Base-by-base conservation (phyloP, 1,284 basidiomycete species). In the Ustilago cynodontis region DNA sequence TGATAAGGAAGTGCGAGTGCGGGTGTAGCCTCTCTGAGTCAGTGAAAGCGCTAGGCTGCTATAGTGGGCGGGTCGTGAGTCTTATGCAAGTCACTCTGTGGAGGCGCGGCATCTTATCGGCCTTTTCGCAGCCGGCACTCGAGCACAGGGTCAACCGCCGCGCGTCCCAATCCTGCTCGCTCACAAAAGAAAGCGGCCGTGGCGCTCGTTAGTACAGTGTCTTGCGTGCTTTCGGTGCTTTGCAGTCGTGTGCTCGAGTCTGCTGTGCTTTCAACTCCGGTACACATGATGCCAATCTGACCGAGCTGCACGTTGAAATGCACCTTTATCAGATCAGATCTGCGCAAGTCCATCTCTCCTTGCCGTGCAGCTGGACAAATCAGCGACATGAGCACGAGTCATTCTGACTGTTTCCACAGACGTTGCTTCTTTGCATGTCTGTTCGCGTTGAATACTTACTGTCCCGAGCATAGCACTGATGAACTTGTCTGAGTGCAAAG, bases 61-160 rank as follows among this genome's bases (percentile, higher is more conserved):
- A 29, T 52, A 28, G 26, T 24, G 20, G 10, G 53, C 35, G 35
- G 14, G 9, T 13, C 31, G 26, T 33, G 39, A 53, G 39, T 58
- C 63, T 59, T 66, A 43, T 66, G 64, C 57, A 64, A 59, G 52
- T 59, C 20, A 14, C 20, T 45, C 45, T 71, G 69, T 71, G 69
- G 69, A 71, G 68, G 59, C 41, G 61, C 61, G 35, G 31, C 69
- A 47, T 45, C 64, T 59, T 43, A 61, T 54, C 51, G 51, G 63
- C 55, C 50, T 20, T 22, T 29, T 35, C 31, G 16, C 37, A 26
- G 18, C 55, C 22, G 64, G 57, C n/a, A 39, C 43, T n/a, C 45
- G 7, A 22, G 3, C 43, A 31, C 28, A 33, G 31, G 5, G 11
- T 33, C 31, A 47, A 31, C 22, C 2, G 31, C 53, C 29, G 43